phyloP scores from a whole-genome alignment of 2,329 filamentous ascomycete genomes.

The Dothiorella sarmentorum region DNA sequence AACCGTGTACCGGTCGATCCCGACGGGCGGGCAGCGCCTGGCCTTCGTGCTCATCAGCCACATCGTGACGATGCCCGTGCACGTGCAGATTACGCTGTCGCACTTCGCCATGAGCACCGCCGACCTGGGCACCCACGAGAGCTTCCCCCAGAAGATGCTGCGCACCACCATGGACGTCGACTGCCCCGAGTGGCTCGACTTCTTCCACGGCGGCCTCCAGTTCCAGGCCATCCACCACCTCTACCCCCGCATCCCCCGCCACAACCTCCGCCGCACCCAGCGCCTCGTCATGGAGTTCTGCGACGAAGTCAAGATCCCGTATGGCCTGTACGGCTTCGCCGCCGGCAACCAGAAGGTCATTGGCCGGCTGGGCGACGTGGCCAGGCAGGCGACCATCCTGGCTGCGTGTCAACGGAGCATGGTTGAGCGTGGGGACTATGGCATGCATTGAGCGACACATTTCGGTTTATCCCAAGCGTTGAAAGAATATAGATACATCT shows the following conservation, averaged over 20 bases:
- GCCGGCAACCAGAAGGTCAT: constrained; percentile 61
- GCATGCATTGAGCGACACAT: constrained; percentile 2
- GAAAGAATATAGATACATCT: not conserved
- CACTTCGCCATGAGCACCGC: constrained; percentile 70
- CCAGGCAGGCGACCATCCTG: constrained; percentile 58
- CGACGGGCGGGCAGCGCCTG: constrained; percentile 56
- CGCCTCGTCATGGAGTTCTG: constrained; percentile 61
- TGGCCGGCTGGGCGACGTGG: constrained; percentile 55
- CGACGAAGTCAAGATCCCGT: constrained; percentile 60
- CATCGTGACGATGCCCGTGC: constrained; percentile 63
- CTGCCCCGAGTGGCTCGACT: constrained; percentile 69
- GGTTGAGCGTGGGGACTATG: constrained; percentile 28
- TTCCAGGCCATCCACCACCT: constrained; percentile 71
- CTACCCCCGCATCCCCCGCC: constrained; percentile 64
- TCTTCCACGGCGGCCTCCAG: constrained; percentile 68
- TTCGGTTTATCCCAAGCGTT: not conserved
- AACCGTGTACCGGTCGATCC: constrained; percentile 59
- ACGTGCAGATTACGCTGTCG: constrained; percentile 68
- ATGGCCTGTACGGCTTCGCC: constrained; percentile 59
- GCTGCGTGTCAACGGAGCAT: constrained; percentile 52
- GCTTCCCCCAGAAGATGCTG: constrained; percentile 66
- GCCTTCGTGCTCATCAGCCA: constrained; percentile 63
- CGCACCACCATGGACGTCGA: constrained; percentile 73
- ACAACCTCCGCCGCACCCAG: constrained; percentile 63
- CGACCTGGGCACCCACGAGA: constrained; percentile 62